Conservation (phyloP, 306 rosid genomes). For the Macrotyloma uniflorum region DNA sequence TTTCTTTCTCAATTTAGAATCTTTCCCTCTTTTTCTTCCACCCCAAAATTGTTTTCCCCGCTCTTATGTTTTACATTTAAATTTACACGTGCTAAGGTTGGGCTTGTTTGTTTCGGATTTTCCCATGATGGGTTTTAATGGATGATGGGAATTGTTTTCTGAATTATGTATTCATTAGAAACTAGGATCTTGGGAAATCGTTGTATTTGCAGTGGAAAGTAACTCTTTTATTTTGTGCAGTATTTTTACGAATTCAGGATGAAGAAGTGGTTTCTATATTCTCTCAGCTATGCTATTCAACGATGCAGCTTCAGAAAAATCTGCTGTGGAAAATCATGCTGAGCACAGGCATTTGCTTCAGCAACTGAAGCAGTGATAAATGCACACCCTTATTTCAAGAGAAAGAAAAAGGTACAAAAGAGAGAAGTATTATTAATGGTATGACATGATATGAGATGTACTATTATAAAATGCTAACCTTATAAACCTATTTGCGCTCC, state of each 20-base stretch:
- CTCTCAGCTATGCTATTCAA: conserved; percentile 44
- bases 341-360: conserved; percentile 52
- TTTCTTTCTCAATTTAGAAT: not conserved
- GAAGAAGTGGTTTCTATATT: conserved; percentile 51
- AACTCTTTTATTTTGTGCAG: not conserved
- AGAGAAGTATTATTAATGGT: not conserved
- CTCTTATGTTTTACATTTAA: not conserved
- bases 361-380: conserved; percentile 57
- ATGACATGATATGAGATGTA: not conserved
- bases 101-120: not conserved
- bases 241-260: conserved; percentile 55
- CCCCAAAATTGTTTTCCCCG: not conserved
- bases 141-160: not conserved
- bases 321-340: conserved; percentile 33
- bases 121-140: not conserved
- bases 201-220: not conserved
- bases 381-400: conserved; percentile 32
- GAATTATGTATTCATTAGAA: not conserved
- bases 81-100: not conserved
- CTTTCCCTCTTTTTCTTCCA: not conserved
- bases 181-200: not conserved
- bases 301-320: not conserved
- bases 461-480: not conserved
- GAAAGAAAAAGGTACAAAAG: not conserved
- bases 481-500: not conserved